Conservation (phyloP, 2,329 filamentous ascomycete species). For the Diaporthe sp. region DNA sequence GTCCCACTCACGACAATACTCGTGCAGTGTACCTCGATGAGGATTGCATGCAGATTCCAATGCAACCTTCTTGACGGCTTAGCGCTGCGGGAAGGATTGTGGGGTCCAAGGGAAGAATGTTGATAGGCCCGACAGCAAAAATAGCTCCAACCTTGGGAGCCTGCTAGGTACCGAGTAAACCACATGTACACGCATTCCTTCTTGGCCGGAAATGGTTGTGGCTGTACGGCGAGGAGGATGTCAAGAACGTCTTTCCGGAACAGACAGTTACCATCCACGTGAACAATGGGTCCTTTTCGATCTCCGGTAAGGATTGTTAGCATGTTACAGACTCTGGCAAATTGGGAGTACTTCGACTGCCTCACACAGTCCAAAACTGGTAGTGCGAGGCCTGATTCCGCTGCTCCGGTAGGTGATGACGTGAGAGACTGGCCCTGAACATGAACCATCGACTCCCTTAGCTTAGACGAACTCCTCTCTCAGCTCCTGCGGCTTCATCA, state of each 20-base stretch:
- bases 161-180: not conserved
- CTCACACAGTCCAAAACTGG: not conserved
- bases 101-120: constrained; percentile 17
- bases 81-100: constrained; percentile 29
- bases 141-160: constrained; percentile 21
- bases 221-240: constrained; percentile 20
- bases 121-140: constrained; percentile 22
- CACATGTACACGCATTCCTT: constrained; percentile 9
- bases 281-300: not conserved
- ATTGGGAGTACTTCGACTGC: not conserved
- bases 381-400: not conserved
- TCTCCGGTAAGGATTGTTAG: not conserved
- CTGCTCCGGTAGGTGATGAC: not conserved
- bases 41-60: constrained; percentile 23
- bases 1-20: constrained; percentile 3
- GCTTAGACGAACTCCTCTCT: not conserved
- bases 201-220: constrained; percentile 1
- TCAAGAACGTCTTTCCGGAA: not conserved
- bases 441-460: constrained; percentile 4
- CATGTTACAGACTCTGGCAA: not conserved
- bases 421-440: constrained; percentile 16
- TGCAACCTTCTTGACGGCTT: constrained; percentile 23
- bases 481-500: not conserved
- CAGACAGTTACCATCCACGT: not conserved
- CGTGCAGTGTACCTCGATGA: not conserved